Percentiles rank a stretch among this genome's conserved stretches.
Conservation (phyloP, 345 rosid genomes). For the Diplotaxis tenuifolia region DNA sequence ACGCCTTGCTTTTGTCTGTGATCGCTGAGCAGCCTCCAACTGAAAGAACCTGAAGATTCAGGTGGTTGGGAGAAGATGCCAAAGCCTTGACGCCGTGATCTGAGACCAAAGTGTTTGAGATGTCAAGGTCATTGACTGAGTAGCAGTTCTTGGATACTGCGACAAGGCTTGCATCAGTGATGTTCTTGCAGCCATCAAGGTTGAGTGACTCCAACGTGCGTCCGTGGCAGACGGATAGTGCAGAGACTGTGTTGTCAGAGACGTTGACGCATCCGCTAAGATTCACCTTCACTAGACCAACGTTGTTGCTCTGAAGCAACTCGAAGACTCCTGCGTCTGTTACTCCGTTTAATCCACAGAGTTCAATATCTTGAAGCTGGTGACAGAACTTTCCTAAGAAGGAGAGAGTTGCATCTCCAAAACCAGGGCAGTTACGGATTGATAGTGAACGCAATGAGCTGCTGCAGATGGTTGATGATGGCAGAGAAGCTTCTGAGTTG, state of each 20-base stretch:
- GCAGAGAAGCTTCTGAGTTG: constrained; percentile 40
- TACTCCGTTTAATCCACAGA: constrained; percentile 62
- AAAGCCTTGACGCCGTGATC: constrained; percentile 65
- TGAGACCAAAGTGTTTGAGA: constrained; percentile 62
- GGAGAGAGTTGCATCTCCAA: constrained; percentile 66
- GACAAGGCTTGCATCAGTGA: constrained; percentile 64
- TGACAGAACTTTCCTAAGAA: constrained; percentile 76
- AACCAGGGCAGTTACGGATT: constrained; percentile 75
- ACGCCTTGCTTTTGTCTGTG: constrained; percentile 64
- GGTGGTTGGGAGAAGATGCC: constrained; percentile 47
- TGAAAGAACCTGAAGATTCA: constrained; percentile 80
- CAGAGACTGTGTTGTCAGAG: constrained; percentile 58
- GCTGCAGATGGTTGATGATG: constrained; percentile 43
- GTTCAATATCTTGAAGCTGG: constrained; percentile 59
- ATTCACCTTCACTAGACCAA: constrained; percentile 72
- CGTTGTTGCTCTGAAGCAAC: constrained; percentile 53
- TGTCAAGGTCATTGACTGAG: constrained; percentile 69
- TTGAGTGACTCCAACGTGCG: constrained; percentile 70
- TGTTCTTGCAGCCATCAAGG: constrained; percentile 73
- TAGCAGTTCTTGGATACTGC: constrained; percentile 66
- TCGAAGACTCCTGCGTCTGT: constrained; percentile 72
- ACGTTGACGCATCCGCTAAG: constrained; percentile 67
- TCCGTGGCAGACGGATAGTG: constrained; percentile 64
- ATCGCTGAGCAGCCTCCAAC: constrained; percentile 67
- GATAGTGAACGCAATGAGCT: constrained; percentile 58